phyloP scores from a whole-genome alignment of 257 asterid genomes.

The Phtheirospermum japonicum region DNA sequence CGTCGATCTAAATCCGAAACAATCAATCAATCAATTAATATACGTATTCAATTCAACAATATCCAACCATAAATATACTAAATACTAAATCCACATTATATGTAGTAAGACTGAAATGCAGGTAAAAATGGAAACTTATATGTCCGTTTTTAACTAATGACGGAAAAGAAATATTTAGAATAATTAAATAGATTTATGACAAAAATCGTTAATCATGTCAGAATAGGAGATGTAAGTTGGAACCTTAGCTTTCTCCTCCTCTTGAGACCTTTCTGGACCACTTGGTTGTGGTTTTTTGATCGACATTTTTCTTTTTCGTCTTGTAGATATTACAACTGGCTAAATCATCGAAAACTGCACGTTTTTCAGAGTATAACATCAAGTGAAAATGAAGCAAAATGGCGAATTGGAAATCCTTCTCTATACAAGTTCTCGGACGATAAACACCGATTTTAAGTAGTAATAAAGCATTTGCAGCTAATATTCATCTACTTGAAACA shows the following conservation, averaged over 20 bases:
- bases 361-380: background rate
- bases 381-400: conserved; percentile 5
- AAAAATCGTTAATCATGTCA: background rate
- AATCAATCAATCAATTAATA: conserved; percentile 8
- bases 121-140: no score
- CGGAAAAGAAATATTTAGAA: no score
- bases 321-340: conserved; percentile 13
- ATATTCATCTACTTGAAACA: background rate
- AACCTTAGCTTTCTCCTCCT: conserved; percentile 51
- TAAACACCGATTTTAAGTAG: background rate
- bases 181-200: background rate
- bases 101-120: no score
- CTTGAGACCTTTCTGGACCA: conserved; percentile 27
- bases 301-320: conserved; percentile 39
- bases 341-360: conserved; percentile 19
- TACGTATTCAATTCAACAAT: no score
- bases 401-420: no score
- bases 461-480: background rate
- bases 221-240: background rate
- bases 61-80: background rate
- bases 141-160: no score
- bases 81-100: background rate
- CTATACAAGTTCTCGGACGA: no score
- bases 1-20: conserved; percentile 42
- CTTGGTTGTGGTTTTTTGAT: conserved; percentile 26